Percentiles rank a stretch among this genome's conserved stretches.
Evolutionary conservation across 208 protist genomes (phyloP).

Genomic region (Crithidia bombi): DNA sequence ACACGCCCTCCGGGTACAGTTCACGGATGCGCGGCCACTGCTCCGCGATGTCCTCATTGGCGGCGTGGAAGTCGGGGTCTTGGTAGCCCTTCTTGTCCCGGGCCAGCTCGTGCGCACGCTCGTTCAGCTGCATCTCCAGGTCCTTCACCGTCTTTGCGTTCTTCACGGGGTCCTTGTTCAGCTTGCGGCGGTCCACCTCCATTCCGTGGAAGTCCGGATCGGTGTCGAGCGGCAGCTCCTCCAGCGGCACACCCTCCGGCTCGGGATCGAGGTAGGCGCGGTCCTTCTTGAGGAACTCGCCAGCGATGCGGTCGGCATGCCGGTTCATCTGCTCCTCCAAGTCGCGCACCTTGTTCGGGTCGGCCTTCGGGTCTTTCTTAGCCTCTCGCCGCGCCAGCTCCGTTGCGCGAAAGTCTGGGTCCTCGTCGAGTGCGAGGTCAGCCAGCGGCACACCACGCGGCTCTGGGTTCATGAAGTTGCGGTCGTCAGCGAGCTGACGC

Average conservation of each 20-base stretch:
- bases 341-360: constrained; percentile 26
- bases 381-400: constrained; percentile 51
- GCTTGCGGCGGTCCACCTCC: constrained; percentile 71
- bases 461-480: constrained; percentile 52
- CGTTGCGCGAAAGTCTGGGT: constrained; percentile 49
- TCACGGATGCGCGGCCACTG: constrained; percentile 79
- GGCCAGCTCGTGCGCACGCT: constrained; percentile 65
- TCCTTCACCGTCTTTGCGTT: constrained; percentile 46
- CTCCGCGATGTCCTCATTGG: constrained; percentile 68
- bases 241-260: constrained; percentile 73
- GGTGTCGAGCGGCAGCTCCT: constrained; percentile 50
- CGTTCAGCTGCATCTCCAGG: constrained; percentile 51
- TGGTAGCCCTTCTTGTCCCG: constrained; percentile 74
- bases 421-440: constrained; percentile 47
- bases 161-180: constrained; percentile 66
- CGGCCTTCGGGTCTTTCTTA: constrained; percentile 48
- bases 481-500: constrained; percentile 39
- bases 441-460: constrained; percentile 45
- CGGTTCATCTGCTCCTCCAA: constrained; percentile 48
- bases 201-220: constrained; percentile 61
- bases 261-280: constrained; percentile 73
- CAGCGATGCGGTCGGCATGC: constrained; percentile 53
- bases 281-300: constrained; percentile 55
- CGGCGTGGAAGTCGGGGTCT: constrained; percentile 75
- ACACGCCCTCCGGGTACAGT: constrained; percentile 76